Base-by-base conservation (phyloP, 1,139 yeast genomes). In the Blastobotrys ciferrii region DNA sequence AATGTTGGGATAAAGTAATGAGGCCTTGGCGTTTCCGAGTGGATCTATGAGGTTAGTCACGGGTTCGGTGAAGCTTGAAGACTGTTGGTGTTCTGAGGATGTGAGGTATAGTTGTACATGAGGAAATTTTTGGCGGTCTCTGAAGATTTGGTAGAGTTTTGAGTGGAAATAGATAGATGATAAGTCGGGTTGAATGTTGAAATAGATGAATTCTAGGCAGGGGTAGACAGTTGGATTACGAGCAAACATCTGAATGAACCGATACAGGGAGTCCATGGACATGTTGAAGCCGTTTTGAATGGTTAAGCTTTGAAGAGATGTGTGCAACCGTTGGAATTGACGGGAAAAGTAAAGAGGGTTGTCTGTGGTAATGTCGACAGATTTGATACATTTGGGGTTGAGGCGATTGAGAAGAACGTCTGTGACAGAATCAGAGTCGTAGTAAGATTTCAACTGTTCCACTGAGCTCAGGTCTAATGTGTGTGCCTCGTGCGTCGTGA, bases 311-410 rank as follows among this genome's bases (percentile, higher is more conserved):
- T 19, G 25, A 19, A 36, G 7, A 4, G 40, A 36, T 7, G 28
- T 11, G 14, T 23, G 17, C 9, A 36, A 11, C 5, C 14, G 17
- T 18, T 36, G 25, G 17, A 36, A 12, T 5, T 11, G 5, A 3
- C 19, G 25, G 14, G 18, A 19, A 17, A 36, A 36, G 13, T 17
- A 36, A 4, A 23, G 40, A 19, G 19, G 19, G 28, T 36, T 36
- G 12, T 36, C 40, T 3, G 40, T 36, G 14, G 40, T 36, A 15
- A 36, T 18, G 14, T 36, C 13, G 12, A 36, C 18, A 4, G 40
- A 18, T 23, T 36, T 36, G 40, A 19, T 23, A 18, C 13, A 9
- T 23, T 23, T 23, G 28, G 5, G 13, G 25, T 15, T 9, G n/a
- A 36, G n/a, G 18, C 28, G 40, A 13, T 23, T 7, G n/a, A 36